These are phyloP conservation scores for Salix arbutifolia DNA, from an alignment of 345 rosid species.

Conservation along the genomic window DNA sequence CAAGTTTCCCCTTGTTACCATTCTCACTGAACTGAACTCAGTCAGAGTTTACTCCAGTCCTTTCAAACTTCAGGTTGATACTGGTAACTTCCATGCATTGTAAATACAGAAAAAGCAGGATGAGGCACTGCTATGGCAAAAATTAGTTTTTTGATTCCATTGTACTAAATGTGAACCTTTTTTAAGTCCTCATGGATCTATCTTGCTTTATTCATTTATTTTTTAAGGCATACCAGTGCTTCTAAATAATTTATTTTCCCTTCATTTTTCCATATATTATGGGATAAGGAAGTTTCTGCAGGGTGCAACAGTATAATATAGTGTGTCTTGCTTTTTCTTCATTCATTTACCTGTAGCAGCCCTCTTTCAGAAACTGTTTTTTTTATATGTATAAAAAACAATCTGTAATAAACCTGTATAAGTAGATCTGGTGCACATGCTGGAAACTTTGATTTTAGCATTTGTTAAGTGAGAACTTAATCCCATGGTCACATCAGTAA, in stretches of 20 bases:
- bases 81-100: neutral
- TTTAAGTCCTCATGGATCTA: neutral
- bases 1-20: conserved; percentile 81
- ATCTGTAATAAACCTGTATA: neutral
- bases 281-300: neutral
- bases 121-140: neutral
- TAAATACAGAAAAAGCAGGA: neutral
- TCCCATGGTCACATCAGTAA: neutral
- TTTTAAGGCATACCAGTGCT: neutral
- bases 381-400: too few relatives aligned
- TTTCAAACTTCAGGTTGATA: conserved; percentile 66
- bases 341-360: neutral
- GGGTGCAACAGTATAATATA: neutral
- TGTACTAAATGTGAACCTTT: neutral
- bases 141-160: neutral
- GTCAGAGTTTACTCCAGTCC: conserved; percentile 70
- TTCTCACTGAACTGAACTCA: conserved; percentile 65
- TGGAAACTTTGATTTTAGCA: neutral
- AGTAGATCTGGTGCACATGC: neutral
- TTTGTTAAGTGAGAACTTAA: neutral
- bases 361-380: neutral
- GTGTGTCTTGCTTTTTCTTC: neutral
- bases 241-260: neutral
- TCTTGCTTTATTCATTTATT: too few relatives aligned
- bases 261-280: neutral